phyloP scores from a whole-genome alignment of 2,329 filamentous ascomycete species.

The Neonectria coccinea region DNA sequence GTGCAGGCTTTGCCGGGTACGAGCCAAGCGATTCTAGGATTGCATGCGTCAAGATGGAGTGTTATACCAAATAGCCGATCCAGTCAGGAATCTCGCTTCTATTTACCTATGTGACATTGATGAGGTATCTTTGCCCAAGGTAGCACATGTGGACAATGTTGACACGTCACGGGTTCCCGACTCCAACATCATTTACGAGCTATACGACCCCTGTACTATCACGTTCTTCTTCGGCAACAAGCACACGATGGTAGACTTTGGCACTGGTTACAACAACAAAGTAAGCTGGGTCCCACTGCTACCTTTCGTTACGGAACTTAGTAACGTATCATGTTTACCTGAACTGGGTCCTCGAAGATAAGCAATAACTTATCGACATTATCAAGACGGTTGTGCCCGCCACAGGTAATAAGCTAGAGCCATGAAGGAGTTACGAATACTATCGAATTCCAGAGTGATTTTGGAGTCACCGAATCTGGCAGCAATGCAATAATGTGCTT shows the following conservation, averaged over 20 bases:
- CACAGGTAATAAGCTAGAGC: too few relatives aligned
- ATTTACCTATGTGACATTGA: conserved; percentile 96
- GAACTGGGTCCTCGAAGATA: conserved; percentile 94
- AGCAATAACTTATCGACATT: conserved; percentile 98
- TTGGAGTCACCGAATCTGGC: too few relatives aligned
- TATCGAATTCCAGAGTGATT: too few relatives aligned
- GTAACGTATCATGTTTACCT: conserved; percentile 54
- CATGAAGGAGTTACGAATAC: too few relatives aligned
- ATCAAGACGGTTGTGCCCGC: conserved; percentile 42
- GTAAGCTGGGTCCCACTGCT: too few relatives aligned
- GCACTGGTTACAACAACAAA: conserved; percentile 99
- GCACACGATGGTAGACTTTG: conserved; percentile 98
- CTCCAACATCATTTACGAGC: conserved; percentile 96
- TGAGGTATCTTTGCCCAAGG: conserved; percentile 63
- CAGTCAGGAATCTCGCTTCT: conserved; percentile 91
- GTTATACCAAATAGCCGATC: conserved; percentile 92
- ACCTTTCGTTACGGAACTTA: too few relatives aligned
- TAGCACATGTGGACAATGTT: too few relatives aligned
- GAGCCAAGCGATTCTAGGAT: conserved; percentile 56
- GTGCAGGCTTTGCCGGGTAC: too few relatives aligned
- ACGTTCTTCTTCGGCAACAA: conserved; percentile 99
- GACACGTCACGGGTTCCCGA: conserved; percentile 63
- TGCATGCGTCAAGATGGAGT: conserved; percentile 86
- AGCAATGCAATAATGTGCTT: too few relatives aligned
- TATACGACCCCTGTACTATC: conserved; percentile 92